phyloP scores from a whole-genome alignment of 306 rosid genomes.

The Dryas alaskensis region DNA sequence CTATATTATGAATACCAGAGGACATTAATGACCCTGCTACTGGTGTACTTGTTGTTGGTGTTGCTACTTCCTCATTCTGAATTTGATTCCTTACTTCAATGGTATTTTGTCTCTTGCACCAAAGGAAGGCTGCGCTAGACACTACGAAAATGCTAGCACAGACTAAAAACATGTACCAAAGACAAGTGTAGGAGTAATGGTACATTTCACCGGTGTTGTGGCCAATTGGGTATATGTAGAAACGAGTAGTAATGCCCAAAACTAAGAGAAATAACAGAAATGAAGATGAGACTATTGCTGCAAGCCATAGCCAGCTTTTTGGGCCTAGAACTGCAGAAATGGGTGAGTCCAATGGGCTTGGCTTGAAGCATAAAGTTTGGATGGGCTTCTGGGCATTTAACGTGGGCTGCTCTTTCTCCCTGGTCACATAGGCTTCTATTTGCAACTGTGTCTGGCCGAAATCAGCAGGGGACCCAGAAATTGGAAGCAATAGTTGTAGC shows the following conservation, averaged over 20 bases:
- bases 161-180: conserved; percentile 47
- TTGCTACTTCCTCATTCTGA: conserved; percentile 18
- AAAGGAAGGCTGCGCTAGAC: conserved; percentile 31
- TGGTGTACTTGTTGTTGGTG: conserved; percentile 12
- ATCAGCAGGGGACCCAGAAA: conserved; percentile 16
- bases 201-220: conserved; percentile 21
- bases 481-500: conserved; percentile 47
- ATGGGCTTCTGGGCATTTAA: conserved; percentile 21
- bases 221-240: conserved; percentile 39
- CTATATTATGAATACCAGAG: conserved; percentile 22
- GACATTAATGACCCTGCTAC: conserved; percentile 24
- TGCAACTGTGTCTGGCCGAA: conserved; percentile 28
- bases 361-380: conserved; percentile 34
- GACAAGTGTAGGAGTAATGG: conserved; percentile 32
- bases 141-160: conserved; percentile 35
- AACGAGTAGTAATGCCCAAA: conserved; percentile 38
- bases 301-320: conserved; percentile 44
- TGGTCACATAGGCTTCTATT: conserved; percentile 47
- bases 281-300: conserved; percentile 38
- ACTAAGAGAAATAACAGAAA: conserved; percentile 37
- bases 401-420: conserved; percentile 31
- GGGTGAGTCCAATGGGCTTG: conserved; percentile 37
- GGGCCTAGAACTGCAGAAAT: conserved; percentile 32
- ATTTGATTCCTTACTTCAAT: conserved; percentile 18
- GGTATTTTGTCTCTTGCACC: conserved; percentile 37